phyloP scores from a whole-genome alignment of 495 filamentous ascomycete species.

The Apodospora peruviana region DNA sequence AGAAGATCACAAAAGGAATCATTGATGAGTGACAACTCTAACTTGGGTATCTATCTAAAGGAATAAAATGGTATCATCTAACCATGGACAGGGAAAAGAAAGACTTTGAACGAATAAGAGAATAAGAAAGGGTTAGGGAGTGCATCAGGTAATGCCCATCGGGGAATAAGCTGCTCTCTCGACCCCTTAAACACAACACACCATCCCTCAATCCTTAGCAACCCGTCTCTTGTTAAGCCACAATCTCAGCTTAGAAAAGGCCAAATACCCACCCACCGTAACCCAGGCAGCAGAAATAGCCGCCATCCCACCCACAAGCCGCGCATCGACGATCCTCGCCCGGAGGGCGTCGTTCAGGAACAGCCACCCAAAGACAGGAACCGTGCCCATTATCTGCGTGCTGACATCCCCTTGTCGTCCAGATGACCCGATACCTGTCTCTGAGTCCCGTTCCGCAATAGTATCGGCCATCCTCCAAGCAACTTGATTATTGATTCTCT shows the following conservation, averaged over 20 bases:
- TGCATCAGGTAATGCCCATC: too few relatives aligned
- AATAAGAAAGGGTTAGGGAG: too few relatives aligned
- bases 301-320: constrained; percentile 27
- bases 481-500: constrained; percentile 56
- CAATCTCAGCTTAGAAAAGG: constrained; percentile 13
- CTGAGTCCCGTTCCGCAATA: constrained; percentile 28
- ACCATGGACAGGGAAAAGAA: too few relatives aligned
- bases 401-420: background rate
- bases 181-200: too few relatives aligned
- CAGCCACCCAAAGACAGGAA: constrained; percentile 20
- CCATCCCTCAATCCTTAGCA: too few relatives aligned
- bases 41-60: too few relatives aligned
- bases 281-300: constrained; percentile 35
- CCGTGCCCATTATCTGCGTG: background rate
- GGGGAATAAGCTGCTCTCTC: too few relatives aligned
- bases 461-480: constrained; percentile 52
- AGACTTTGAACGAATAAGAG: too few relatives aligned
- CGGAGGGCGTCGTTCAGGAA: constrained; percentile 11
- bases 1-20: too few relatives aligned
- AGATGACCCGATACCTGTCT: background rate
- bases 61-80: too few relatives aligned
- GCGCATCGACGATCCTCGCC: constrained; percentile 21
- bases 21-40: too few relatives aligned
- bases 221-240: constrained; percentile 18
- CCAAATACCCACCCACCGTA: constrained; percentile 24